These are phyloP conservation scores for Brassica rapa DNA, from an alignment of 345 rosid species.

Conservation along the genomic window DNA sequence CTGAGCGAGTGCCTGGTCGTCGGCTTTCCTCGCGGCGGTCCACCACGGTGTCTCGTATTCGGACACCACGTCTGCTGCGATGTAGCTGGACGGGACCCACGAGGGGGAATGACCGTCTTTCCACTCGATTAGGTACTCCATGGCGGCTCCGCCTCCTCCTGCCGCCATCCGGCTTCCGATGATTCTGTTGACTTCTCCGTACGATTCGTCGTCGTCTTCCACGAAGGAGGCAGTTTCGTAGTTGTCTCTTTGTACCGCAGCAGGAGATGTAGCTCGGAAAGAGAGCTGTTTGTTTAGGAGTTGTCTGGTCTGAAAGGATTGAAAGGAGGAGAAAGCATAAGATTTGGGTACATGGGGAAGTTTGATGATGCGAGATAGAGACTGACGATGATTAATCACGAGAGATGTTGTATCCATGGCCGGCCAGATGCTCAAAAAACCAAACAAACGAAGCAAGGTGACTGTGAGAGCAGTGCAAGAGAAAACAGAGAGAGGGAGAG, in stretches of 20 bases:
- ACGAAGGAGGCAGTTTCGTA: conserved; percentile 42
- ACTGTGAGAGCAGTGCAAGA: neutral
- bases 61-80: conserved; percentile 81
- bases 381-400: neutral
- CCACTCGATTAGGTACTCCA: conserved; percentile 93
- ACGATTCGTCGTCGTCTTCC: conserved; percentile 54
- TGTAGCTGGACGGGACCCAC: conserved; percentile 71
- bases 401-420: neutral
- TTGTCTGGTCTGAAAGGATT: neutral
- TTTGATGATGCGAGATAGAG: neutral
- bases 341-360: neutral
- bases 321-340: neutral
- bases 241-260: conserved; percentile 50
- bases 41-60: conserved; percentile 95
- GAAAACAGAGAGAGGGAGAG: neutral
- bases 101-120: conserved; percentile 82
- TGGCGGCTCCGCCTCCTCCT: conserved; percentile 44
- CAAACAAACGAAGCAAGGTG: neutral
- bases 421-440: neutral
- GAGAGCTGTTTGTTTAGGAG: neutral
- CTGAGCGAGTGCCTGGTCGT: conserved; percentile 52
- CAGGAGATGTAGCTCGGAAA: conserved; percentile 38
- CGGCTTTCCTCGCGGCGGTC: conserved; percentile 91
- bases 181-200: conserved; percentile 76
- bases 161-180: conserved; percentile 68